Evolutionary conservation across 2,329 filamentous ascomycete genomes (phyloP).

Genomic region (Sporothrix variecibatus): DNA sequence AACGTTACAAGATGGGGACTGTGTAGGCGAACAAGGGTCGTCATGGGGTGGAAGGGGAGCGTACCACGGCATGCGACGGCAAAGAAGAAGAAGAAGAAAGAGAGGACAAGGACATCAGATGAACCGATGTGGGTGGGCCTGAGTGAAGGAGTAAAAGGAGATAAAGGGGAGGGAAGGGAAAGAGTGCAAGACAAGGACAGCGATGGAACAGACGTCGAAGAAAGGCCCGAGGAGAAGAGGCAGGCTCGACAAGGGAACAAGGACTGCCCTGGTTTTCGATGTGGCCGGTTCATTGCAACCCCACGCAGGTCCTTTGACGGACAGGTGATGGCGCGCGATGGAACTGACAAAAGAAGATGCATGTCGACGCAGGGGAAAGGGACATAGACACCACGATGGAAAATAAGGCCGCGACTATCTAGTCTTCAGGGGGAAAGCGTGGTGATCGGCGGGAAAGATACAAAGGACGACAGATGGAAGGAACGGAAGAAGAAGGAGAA

Average conservation of each 20-base stretch:
- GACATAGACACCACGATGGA: no score
- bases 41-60: background rate
- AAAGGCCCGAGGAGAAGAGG: background rate
- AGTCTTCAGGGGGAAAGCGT: background rate
- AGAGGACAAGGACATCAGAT: background rate
- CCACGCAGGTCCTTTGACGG: background rate
- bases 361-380: background rate
- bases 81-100: background rate
- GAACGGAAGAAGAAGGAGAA: background rate
- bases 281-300: background rate
- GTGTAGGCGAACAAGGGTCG: no score
- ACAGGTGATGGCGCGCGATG: background rate
- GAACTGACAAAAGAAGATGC: background rate
- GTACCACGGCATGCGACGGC: background rate
- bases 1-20: conserved; percentile 18
- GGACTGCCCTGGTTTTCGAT: background rate
- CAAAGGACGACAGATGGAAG: background rate
- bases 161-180: background rate
- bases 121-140: background rate
- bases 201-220: background rate
- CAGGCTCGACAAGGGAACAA: background rate
- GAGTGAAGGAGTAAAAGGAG: no score
- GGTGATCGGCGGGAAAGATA: background rate
- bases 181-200: background rate
- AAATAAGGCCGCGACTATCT: background rate